phyloP scores from a whole-genome alignment of 805 yeast species.

The Starmerella powellii region DNA sequence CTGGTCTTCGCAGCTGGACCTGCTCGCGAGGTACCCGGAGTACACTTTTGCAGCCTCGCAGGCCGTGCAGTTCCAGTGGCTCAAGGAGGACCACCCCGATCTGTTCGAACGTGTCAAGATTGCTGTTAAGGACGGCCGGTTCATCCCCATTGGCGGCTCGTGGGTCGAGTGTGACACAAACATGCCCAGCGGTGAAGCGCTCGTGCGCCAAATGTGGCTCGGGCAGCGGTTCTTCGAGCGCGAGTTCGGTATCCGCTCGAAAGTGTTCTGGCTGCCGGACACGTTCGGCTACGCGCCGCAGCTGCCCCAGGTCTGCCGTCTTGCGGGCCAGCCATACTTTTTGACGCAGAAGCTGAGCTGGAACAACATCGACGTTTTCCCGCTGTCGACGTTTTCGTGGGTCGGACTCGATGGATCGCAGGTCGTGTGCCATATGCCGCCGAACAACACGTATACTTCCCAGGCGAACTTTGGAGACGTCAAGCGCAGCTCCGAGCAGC shows the following conservation, averaged over 20 bases:
- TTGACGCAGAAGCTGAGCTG: constrained; percentile 90
- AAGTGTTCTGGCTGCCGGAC: constrained; percentile 90
- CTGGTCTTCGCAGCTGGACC: constrained; percentile 83
- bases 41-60: constrained; percentile 91
- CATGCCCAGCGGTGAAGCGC: constrained; percentile 86
- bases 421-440: constrained; percentile 94
- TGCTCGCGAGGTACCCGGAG: constrained; percentile 83
- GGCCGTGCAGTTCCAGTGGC: constrained; percentile 92
- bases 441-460: constrained; percentile 91
- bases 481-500: constrained; percentile 61
- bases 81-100: constrained; percentile 74
- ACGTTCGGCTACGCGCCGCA: constrained; percentile 95
- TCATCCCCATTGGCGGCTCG: constrained; percentile 88
- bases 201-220: constrained; percentile 73
- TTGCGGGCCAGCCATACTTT: constrained; percentile 74
- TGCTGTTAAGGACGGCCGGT: constrained; percentile 58
- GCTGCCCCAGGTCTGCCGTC: constrained; percentile 80
- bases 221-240: constrained; percentile 80
- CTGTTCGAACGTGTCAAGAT: constrained; percentile 48
- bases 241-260: constrained; percentile 64
- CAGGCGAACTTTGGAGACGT: constrained; percentile 90
- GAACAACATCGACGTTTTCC: constrained; percentile 89
- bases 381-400: constrained; percentile 89
- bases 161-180: constrained; percentile 98
- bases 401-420: constrained; percentile 89